Evolutionary conservation across 352 stramenopile genomes (phyloP), one percentile per base, ranked within the genome.

Genomic region (Peronospora tabacina): DNA sequence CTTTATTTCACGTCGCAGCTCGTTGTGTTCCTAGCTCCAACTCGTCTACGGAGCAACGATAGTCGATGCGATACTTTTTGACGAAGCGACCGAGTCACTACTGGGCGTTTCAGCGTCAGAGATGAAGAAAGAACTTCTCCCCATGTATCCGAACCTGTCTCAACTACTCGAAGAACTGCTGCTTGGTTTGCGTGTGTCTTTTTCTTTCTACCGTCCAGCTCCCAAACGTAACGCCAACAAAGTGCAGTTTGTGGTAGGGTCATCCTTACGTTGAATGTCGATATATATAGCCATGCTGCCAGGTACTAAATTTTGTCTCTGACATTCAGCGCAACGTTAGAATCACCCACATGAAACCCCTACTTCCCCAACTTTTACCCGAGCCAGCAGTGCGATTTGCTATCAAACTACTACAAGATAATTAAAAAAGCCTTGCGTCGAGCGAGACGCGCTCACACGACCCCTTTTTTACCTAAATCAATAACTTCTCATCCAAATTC

Each of bases 131-230:
- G 46, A 79, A 53, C 37, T 82, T 7, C 39, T 73, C 7, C 33
- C 29, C 0, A 66, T 74, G 44, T 56, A 80, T 43, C 72, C 71
- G 2, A 43, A 29, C 28, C 52, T 85, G 28, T 58, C 60, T 45
- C 61, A 55, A 20, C 44, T 79, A 15, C 55, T 86, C 1, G 68
- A 80, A 17, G 65, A 83, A 30, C 42, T 86, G 15, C 46, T 86
- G 26, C 48, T 75, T 16, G 75, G 75, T 28, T 60, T 84, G 16
- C 68, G 46, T 36, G 52, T 86, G 26, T 58, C 57, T 13, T 79
- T 85, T 59, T 66, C 53, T 48, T 75, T 68, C 39, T 66, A 80
- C 40, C 66, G 55, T 26, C 61, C 43, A 41, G 40, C 49, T 3
- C 51, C 41, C 2, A 55, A 58, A 29, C 49, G 44, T 20, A 65